A percentile compares a stretch with the other conserved stretches of the same genome.
These are phyloP conservation scores for Aegilops sharonensis DNA, from an alignment of 176 grass and related monocot species.

Conservation along the genomic window DNA sequence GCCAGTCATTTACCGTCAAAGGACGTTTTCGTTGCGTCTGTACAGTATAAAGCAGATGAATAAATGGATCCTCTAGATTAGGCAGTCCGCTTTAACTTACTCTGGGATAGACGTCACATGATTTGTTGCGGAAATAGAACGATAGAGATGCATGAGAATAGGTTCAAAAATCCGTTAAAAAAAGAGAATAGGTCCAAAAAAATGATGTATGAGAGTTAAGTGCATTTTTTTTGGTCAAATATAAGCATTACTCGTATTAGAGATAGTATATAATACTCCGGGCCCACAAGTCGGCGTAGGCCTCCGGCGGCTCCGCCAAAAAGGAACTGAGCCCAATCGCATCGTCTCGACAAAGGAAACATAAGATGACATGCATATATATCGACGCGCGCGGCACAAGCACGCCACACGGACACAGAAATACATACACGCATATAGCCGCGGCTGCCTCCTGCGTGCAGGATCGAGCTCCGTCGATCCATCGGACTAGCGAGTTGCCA, in stretches of 20 bases:
- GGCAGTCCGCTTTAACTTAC: not conserved
- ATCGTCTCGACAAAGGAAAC: not conserved
- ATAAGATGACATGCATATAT: conserved; percentile 16
- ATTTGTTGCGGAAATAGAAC: not conserved
- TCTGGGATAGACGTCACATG: not conserved
- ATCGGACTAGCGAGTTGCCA: not conserved
- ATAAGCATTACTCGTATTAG: not conserved
- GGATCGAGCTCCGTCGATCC: not conserved
- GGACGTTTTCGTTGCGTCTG: no score
- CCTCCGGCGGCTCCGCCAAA: not conserved
- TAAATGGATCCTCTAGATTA: not conserved
- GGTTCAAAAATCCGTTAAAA: no score
- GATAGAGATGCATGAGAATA: not conserved
- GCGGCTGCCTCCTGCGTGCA: not conserved
- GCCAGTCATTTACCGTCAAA: no score
- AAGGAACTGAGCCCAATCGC: not conserved
- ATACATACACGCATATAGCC: not conserved
- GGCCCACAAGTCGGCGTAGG: not conserved
- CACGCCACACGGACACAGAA: not conserved
- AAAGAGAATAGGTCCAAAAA: no score
- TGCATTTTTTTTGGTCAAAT: no score
- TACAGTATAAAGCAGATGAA: no score
- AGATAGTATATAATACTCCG: not conserved
- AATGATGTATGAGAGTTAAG: no score
- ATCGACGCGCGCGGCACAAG: not conserved